Evolutionary conservation across 2,329 filamentous ascomycete genomes (phyloP).

Genomic region (Epichloe coenophiala): DNA sequence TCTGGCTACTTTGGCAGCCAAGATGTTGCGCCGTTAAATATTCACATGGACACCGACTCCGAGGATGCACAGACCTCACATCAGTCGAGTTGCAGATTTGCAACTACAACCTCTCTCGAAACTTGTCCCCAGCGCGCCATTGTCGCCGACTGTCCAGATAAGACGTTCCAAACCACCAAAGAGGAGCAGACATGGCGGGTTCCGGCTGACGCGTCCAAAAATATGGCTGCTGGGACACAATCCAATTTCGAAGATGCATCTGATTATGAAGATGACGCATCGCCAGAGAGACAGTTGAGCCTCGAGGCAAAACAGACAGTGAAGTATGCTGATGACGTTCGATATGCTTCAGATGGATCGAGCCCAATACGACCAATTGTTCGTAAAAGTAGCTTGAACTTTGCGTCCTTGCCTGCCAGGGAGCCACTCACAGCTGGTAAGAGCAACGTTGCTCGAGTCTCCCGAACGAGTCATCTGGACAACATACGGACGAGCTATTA

Average conservation of each 20-base stretch:
- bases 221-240: not conserved
- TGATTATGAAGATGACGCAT: conserved; percentile 1
- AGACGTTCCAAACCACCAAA: conserved; percentile 29
- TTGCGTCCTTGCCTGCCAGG: conserved; percentile 81
- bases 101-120: conserved; percentile 8
- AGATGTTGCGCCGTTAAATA: conserved; percentile 18
- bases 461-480: conserved; percentile 68
- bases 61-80: conserved; percentile 10
- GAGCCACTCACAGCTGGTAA: conserved; percentile 78
- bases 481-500: conserved; percentile 60
- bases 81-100: conserved; percentile 9
- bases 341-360: conserved; percentile 54
- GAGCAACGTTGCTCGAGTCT: conserved; percentile 60
- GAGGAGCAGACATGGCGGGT: conserved; percentile 27
- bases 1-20: conserved; percentile 64
- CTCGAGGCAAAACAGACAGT: conserved; percentile 1
- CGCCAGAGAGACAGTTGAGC: conserved; percentile 4
- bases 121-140: conserved; percentile 14
- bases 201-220: conserved; percentile 6
- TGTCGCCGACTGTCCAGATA: conserved; percentile 20
- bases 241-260: not conserved
- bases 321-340: conserved; percentile 28
- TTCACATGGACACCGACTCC: conserved; percentile 11
- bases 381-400: conserved; percentile 89
- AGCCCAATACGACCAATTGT: conserved; percentile 65